These are phyloP conservation scores for Austroboletus sp. DNA, from an alignment of 1,284 basidiomycete species.

Conservation along the genomic window DNA sequence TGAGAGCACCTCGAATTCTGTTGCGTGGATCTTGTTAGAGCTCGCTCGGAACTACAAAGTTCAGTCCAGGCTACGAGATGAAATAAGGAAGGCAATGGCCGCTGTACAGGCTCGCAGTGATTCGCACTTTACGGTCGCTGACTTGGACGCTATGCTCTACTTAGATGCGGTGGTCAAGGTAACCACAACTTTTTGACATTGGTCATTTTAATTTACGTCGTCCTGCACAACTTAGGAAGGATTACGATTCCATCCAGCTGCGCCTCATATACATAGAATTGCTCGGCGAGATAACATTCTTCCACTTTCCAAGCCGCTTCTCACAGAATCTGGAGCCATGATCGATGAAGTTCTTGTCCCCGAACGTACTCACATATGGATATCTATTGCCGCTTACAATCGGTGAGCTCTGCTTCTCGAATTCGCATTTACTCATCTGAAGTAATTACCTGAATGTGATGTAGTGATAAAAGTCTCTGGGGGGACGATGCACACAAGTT, in stretches of 20 bases:
- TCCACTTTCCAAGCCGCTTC: conserved; percentile 41
- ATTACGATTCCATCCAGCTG: conserved; percentile 34
- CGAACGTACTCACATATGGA: conserved; percentile 30
- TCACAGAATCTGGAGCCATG: conserved; percentile 30
- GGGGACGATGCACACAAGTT: conserved; percentile 45
- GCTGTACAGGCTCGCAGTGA: conserved; percentile 34
- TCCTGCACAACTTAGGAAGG: conserved; percentile 29
- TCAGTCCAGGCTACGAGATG: conserved; percentile 38
- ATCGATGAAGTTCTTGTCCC: conserved; percentile 35
- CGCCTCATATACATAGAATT: conserved; percentile 30
- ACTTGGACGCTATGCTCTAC: conserved; percentile 49
- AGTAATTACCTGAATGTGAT: not conserved
- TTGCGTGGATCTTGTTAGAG: conserved; percentile 39
- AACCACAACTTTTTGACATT: accelerated
- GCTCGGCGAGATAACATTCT: conserved; percentile 39
- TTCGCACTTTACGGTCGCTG: conserved; percentile 35
- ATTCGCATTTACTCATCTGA: not conserved
- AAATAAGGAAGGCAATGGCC: conserved; percentile 34
- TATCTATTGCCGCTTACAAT: conserved; percentile 36
- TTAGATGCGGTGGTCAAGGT: conserved; percentile 51
- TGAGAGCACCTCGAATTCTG: conserved; percentile 43
- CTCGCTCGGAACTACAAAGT: conserved; percentile 35
- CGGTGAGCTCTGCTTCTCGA: conserved; percentile 19
- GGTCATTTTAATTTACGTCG: not conserved
- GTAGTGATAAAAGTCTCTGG: conserved; percentile 41